phyloP scores from a whole-genome alignment of 2,329 filamentous ascomycete genomes.

The Fusarium domesticum region DNA sequence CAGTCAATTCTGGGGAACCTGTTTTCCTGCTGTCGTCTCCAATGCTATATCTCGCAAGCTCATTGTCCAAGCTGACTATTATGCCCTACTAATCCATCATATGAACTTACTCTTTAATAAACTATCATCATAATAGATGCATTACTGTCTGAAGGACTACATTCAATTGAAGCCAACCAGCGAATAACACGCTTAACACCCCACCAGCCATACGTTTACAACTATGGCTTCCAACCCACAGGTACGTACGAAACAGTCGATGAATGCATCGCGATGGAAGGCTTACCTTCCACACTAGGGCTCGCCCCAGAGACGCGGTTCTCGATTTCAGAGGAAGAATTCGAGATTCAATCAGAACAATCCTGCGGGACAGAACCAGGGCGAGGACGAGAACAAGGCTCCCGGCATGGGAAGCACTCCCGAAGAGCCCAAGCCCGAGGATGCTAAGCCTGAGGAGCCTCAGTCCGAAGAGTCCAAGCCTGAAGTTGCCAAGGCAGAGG shows the following conservation, averaged over 20 bases:
- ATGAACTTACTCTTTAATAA: constrained; percentile 1
- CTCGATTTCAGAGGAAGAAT: constrained; percentile 11
- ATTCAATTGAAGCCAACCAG: background rate
- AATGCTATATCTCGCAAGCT: constrained; percentile 23
- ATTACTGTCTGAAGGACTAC: too few relatives aligned
- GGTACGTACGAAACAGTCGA: constrained; percentile 11
- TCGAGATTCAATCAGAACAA: constrained; percentile 7
- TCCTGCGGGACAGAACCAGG: constrained; percentile 7
- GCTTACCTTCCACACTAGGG: constrained; percentile 12
- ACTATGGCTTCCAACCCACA: constrained; percentile 22
- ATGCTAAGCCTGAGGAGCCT: constrained; percentile 8
- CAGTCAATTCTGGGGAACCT: constrained; percentile 18
- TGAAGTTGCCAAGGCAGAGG: too few relatives aligned
- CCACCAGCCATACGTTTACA: background rate
- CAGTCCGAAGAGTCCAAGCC: constrained; percentile 4
- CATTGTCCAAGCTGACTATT: constrained; percentile 1
- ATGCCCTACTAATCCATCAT: constrained; percentile 5
- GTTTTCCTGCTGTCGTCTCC: constrained; percentile 14
- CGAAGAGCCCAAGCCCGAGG: constrained; percentile 1
- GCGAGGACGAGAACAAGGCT: constrained; percentile 5
- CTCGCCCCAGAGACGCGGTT: constrained; percentile 15
- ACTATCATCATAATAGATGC: too few relatives aligned
- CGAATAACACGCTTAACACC: too few relatives aligned
- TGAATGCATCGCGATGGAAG: background rate
- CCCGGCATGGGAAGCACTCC: background rate